Base-by-base conservation (phyloP, 805 yeast genomes). In the Scheffersomyces spartinae region DNA sequence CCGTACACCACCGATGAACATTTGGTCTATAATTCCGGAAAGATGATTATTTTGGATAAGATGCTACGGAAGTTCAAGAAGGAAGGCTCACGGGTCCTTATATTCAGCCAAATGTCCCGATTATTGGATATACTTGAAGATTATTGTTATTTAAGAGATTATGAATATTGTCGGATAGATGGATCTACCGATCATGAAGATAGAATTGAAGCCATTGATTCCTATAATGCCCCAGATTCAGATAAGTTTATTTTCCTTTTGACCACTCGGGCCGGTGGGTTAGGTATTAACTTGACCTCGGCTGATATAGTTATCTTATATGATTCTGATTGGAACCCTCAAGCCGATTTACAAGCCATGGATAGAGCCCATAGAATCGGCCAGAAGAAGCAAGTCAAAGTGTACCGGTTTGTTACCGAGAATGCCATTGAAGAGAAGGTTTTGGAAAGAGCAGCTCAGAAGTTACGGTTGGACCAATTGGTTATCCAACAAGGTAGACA, bases 301-400 rank as follows among this genome's bases (percentile, higher is more conserved):
- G 97, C 97, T 2, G 95, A 86, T 47, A 74, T 81, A 21, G 97
- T 86, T 25, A 70, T 86, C 3, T 51, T 86, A 15, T 88, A 72
- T 46, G 97, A 86, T 50, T 80, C 94, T 0, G 97, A 86, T 55
- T 86, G 97, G 97, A 86, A 86, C 45, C 97, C 97, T 2, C 97
- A 86, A 47, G 96, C 95, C 0, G 97, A 86, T 61, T 62, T 86
- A 42, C 97, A 86, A 55, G 96, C 96, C 1, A 86, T 86, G 97
- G 97, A 88, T 50, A 70, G 97, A 46, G 97, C 96, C 1, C 97
- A 86, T 47, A 74, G 97, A 61, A 86, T 86, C 46, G 97, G 97
- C 11, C 97, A 86, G 50, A 88, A 82, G 48, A 88, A 88, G 45
- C 98, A 88, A 56, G 98, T 88, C 6, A 69, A 75, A 40, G 97